phyloP scores from a whole-genome alignment of 116 monocot genomes.

The Thalassia testudinum region DNA sequence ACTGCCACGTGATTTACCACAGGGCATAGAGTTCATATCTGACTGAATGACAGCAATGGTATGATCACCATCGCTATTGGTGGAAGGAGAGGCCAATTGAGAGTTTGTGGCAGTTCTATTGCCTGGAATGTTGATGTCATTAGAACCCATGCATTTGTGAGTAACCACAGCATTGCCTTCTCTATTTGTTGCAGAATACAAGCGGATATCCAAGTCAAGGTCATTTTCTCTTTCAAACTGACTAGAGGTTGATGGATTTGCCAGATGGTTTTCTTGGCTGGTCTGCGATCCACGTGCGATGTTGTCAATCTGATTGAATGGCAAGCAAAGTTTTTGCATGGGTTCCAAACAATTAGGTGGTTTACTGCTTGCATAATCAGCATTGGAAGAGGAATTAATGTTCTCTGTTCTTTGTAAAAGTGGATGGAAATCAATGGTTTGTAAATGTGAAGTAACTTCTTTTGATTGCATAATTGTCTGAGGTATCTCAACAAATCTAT shows the following conservation, averaged over 20 bases:
- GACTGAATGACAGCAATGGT: background rate
- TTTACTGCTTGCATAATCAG: background rate
- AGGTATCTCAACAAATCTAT: background rate
- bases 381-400: background rate
- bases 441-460: constrained; percentile 14
- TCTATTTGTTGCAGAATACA: constrained; percentile 23
- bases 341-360: background rate
- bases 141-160: constrained; percentile 8
- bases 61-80: background rate
- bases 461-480: constrained; percentile 3
- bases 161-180: background rate
- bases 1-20: background rate
- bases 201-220: constrained; percentile 67
- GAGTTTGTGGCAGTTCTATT: constrained; percentile 1
- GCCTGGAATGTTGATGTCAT: constrained; percentile 1
- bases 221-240: constrained; percentile 29
- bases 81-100: background rate
- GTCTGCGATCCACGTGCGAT: constrained; percentile 5
- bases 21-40: background rate
- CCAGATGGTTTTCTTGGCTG: constrained; percentile 9
- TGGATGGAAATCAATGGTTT: constrained; percentile 78
- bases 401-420: constrained; percentile 43
- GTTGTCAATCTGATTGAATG: background rate
- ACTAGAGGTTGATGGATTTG: constrained; percentile 11
- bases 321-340: too few species aligned